phyloP scores from a whole-genome alignment of 345 rosid species.

The Eucalyptus sp. region DNA sequence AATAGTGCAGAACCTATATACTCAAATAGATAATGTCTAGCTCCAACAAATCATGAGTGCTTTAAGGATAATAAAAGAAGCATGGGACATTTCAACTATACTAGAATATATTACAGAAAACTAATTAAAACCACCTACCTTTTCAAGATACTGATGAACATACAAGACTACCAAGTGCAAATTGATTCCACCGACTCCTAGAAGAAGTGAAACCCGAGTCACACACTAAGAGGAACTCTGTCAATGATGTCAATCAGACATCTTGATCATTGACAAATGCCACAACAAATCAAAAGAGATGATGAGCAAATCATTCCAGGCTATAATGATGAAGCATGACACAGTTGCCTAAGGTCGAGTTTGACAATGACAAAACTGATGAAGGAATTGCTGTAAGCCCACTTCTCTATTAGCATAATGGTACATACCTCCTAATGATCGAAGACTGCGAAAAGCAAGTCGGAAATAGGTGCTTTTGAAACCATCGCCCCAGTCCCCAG shows the following conservation, averaged over 20 bases:
- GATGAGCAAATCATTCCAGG: not conserved
- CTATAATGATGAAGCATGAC: not conserved
- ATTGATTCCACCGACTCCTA: not conserved
- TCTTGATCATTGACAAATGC: not conserved
- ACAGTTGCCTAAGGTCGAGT: not conserved
- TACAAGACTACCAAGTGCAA: not conserved
- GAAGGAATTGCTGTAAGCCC: not conserved
- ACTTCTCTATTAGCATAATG: not conserved
- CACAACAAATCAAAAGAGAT: not conserved
- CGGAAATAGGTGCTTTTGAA: slow-evolving; percentile 98
- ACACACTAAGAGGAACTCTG: not conserved
- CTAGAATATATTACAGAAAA: not conserved
- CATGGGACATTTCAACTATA: not conserved
- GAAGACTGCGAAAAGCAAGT: slow-evolving; percentile 91
- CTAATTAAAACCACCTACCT: not conserved
- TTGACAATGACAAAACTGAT: not conserved
- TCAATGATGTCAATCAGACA: not conserved
- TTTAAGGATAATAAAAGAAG: too few relatives aligned
- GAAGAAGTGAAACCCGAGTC: not conserved
- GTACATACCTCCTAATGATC: slow-evolving; percentile 78
- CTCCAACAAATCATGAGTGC: not conserved
- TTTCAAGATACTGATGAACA: not conserved
- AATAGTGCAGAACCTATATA: not conserved
- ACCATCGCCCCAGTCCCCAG: slow-evolving; percentile 99
- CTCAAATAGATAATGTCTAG: not conserved